These are phyloP conservation scores for Geotrichum ghanense DNA, from an alignment of 805 yeast genomes.

Conservation along the genomic window DNA sequence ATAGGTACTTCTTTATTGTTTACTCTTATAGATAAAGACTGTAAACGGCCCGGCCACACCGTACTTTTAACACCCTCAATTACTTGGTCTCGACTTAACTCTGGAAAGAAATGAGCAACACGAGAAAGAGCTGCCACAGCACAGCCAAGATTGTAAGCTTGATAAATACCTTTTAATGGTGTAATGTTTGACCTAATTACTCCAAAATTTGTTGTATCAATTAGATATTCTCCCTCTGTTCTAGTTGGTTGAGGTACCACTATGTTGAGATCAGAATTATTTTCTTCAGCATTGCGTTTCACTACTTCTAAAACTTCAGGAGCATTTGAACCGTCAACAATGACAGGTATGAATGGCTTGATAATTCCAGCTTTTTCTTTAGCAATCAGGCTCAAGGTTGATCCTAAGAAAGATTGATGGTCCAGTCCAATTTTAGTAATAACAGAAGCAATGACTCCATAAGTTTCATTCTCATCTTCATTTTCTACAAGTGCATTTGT, in stretches of 20 bases:
- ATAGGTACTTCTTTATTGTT: slow-evolving; percentile 23
- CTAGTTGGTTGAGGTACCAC: slow-evolving; percentile 6
- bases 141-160: slow-evolving; percentile 53
- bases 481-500: slow-evolving; percentile 48
- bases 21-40: slow-evolving; percentile 30
- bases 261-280: slow-evolving; percentile 23
- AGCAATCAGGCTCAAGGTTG: slow-evolving; percentile 55
- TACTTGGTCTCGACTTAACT: slow-evolving; percentile 29
- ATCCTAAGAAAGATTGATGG: slow-evolving; percentile 70
- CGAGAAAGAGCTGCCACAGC: slow-evolving; percentile 48
- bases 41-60: slow-evolving; percentile 84
- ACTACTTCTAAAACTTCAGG: slow-evolving; percentile 39
- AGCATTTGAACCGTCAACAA: slow-evolving; percentile 61
- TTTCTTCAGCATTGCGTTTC: slow-evolving; percentile 24
- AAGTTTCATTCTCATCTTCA: slow-evolving; percentile 5
- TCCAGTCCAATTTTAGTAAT: slow-evolving; percentile 81
- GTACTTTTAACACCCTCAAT: slow-evolving; percentile 43
- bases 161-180: slow-evolving; percentile 66
- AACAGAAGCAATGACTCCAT: slow-evolving; percentile 49
- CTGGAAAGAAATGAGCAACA: slow-evolving; percentile 17
- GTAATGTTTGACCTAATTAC: slow-evolving; percentile 18
- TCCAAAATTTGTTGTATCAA: neutral
- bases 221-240: slow-evolving; percentile 14
- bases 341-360: slow-evolving; percentile 46
- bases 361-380: slow-evolving; percentile 79